Evolutionary conservation across 2,329 filamentous ascomycete genomes (phyloP), one percentile per base, ranked within the genome.

Genomic region (Malbranchea zuffiana): DNA sequence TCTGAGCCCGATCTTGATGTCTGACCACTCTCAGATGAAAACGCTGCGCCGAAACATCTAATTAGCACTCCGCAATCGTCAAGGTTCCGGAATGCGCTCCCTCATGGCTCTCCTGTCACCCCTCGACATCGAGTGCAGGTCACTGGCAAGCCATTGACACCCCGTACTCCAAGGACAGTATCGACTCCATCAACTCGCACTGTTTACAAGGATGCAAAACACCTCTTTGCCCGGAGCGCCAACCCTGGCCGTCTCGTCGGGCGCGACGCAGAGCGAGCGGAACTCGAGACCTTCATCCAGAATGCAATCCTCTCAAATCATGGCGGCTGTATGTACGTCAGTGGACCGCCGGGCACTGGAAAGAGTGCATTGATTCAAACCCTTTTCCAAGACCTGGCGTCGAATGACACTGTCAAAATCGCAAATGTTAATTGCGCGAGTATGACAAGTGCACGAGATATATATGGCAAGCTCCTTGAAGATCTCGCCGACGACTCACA

Each of bases 341-440:
- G 87, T 49, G 90, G 90, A 0, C 90, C 90, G 3, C 90, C 90
- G 2, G 90, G 90, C 7, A 98, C 90, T 0, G 90, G 90, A 37
- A 98, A 98, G 65, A 96, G 87, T 57, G 90, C 90, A 19, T 80
- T 96, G 68, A 77, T 96, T 44, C 78, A 78, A 44, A 80, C 92
- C 54, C 74, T 93, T 34, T 81, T 81, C 32, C 65, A 74, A 32
- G 67, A 75, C 28, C 61, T 80, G 32, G 63, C 65, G 21, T 63
- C 69, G 11, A 58, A 65, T 5, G 8, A 31, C 12, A 39, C 59
- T 8, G 59, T 59, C 3, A 77, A 75, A 50, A 77, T 79, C 36
- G 78, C 78, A 2, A 88, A 87, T 53, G 72, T 98, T 68, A 98
- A 98, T 57, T 98, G 90, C 62, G 95, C 95, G 78, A 94, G 87